Base-by-base conservation (phyloP, 345 rosid genomes). In the Lenwebbia sp. region DNA sequence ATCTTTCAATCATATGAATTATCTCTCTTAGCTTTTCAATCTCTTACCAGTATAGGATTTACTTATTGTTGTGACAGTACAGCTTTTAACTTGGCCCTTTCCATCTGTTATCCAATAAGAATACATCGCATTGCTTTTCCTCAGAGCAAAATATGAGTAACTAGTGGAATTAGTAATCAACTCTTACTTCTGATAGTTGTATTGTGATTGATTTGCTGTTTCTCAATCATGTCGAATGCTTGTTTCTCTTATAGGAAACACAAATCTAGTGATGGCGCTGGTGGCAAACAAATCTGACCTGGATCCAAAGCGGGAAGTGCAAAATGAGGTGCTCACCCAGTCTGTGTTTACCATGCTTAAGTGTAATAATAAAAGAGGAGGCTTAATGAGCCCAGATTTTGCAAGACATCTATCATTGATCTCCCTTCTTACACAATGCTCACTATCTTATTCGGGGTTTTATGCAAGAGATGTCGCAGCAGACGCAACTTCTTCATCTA, bases 201-300 rank as follows among this genome's bases (percentile, higher is more conserved):
- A 10, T 37, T 70, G 47, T 70, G 47, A 70, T 70, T 37, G 40
- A 70, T 70, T 70, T 70, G 47, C 37, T 37, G 47, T 33, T 70
- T 70, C 81, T 70, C 81, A 70, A 70, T 70, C 81, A 37, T 70
- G 22, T 37, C 81, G 37, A 70, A 70, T 11, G 14, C 13, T 37
- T 37, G 81, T 70, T 70, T 70, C 41, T 70, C 78, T 70, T 33
- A 8, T 40, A 91, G 92, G 91, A 86, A 89, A 89, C 81, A 88
- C 88, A n/a, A 90, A 86, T 52, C 15, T 88, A 86, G 89, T 91
- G 21, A 90, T 90, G 91, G 91, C 91, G 5, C 87, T 90, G 88
- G 92, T 90, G 81, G 92, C 90, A 13, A 91, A 90, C 84, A 90
- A 91, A 76, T 88, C 85, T 40, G 91, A 91, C 84, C 86, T 91